A percentile compares a stretch with the other conserved stretches of the same genome.
Evolutionary conservation across 495 filamentous ascomycete genomes (phyloP).

Genomic region (Clohesyomyces aquaticus): DNA sequence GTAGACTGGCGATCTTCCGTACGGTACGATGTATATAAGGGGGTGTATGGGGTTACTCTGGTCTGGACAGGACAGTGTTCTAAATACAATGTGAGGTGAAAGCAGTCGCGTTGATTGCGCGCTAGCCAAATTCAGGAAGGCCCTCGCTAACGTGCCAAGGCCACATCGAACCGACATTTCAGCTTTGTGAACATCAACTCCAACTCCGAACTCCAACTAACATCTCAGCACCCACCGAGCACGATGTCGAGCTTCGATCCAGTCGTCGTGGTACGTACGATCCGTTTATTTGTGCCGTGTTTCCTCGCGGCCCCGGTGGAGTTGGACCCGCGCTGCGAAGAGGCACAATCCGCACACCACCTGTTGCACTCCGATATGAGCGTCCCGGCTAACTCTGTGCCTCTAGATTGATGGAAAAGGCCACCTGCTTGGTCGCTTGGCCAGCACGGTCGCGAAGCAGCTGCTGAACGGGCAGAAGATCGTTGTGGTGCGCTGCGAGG

Average conservation of each 20-base stretch:
- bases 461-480: conserved; percentile 99
- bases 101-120: too few relatives aligned
- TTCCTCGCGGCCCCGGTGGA: not conserved
- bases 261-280: conserved; percentile 72
- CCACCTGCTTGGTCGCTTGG: conserved; percentile 98
- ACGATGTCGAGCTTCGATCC: conserved; percentile 98
- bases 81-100: too few relatives aligned
- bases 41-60: too few relatives aligned
- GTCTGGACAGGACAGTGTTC: too few relatives aligned
- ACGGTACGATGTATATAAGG: too few relatives aligned
- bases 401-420: conserved; percentile 93
- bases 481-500: conserved; percentile 97
- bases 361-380: conserved; percentile 10
- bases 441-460: conserved; percentile 99
- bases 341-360: conserved; percentile 28
- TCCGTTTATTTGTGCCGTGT: not conserved
- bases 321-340: not conserved
- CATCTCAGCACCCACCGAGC: conserved; percentile 49
- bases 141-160: too few relatives aligned
- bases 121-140: too few relatives aligned
- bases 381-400: conserved; percentile 34
- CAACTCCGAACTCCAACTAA: conserved; percentile 21
- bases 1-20: too few relatives aligned
- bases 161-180: too few relatives aligned
- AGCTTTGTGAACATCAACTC: too few relatives aligned